A percentile compares a stretch with the other conserved stretches of the same genome.
These are phyloP conservation scores for Bombardia bombarda DNA, from an alignment of 495 filamentous ascomycete genomes.

Conservation along the genomic window DNA sequence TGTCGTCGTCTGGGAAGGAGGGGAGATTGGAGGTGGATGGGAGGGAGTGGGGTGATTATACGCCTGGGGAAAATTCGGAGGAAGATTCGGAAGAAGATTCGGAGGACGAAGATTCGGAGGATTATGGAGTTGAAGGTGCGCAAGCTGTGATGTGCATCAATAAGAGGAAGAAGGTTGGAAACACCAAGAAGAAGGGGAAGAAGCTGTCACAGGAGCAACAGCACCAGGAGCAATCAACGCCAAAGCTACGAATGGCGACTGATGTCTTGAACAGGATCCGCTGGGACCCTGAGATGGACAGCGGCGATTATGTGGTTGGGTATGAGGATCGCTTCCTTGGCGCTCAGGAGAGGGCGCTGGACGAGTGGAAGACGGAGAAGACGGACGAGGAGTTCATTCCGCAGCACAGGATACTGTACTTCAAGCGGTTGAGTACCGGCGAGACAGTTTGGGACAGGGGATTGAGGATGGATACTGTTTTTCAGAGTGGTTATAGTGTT, in stretches of 20 bases:
- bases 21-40: constrained; percentile 33
- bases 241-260: constrained; percentile 34
- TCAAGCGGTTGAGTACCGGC: constrained; percentile 37
- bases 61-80: constrained; percentile 27
- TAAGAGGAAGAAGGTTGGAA: background rate
- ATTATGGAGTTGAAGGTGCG: background rate
- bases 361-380: constrained; percentile 63
- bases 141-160: background rate
- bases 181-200: constrained; percentile 1
- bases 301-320: constrained; percentile 59
- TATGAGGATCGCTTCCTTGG: constrained; percentile 71
- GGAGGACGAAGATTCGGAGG: constrained; percentile 25
- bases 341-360: constrained; percentile 51
- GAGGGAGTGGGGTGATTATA: constrained; percentile 42
- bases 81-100: constrained; percentile 23
- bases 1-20: background rate
- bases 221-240: background rate
- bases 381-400: constrained; percentile 85
- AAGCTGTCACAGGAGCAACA: constrained; percentile 15
- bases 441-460: constrained; percentile 52
- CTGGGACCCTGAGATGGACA: constrained; percentile 59
- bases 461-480: constrained; percentile 33
- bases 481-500: constrained; percentile 36
- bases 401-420: constrained; percentile 68
- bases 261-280: constrained; percentile 68